Evolutionary conservation across 192 early-diverging fungal genomes (phyloP).

Genomic region (Coemansia sp.): DNA sequence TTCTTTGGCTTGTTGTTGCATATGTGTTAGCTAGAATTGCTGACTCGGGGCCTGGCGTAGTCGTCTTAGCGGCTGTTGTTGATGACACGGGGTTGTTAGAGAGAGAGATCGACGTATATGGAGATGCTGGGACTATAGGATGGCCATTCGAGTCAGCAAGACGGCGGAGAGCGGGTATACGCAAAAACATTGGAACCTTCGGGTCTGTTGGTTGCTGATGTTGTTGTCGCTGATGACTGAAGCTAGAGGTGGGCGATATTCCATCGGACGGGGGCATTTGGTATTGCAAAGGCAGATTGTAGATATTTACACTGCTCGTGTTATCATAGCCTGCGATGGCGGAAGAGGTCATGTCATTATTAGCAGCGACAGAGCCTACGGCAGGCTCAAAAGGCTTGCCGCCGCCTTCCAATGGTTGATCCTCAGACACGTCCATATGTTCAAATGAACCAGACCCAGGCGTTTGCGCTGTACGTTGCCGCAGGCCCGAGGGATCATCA

Average conservation of each 20-base stretch:
- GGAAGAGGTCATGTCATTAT: not conserved
- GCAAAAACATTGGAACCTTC: constrained; percentile 7
- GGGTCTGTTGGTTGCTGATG: not conserved
- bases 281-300: not conserved
- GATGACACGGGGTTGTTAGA: not conserved
- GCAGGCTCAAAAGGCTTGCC: not conserved
- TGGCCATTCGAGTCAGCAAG: constrained; percentile 24
- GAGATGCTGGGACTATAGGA: constrained; percentile 40
- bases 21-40: not conserved
- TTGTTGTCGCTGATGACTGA: not conserved
- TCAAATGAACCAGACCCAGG: not conserved
- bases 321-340: not conserved
- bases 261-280: not conserved
- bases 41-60: not conserved
- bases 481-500: not conserved
- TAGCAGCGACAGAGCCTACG: not conserved
- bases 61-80: not conserved
- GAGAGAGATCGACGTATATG: constrained; percentile 36
- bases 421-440: not conserved
- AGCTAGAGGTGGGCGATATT: not conserved
- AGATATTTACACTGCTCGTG: not conserved
- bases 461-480: not conserved
- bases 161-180: constrained; percentile 6
- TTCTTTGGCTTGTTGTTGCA: not conserved
- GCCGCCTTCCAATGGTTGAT: not conserved